Base-by-base conservation (phyloP, 352 stramenopile species). In the Phytophthora sp. region DNA sequence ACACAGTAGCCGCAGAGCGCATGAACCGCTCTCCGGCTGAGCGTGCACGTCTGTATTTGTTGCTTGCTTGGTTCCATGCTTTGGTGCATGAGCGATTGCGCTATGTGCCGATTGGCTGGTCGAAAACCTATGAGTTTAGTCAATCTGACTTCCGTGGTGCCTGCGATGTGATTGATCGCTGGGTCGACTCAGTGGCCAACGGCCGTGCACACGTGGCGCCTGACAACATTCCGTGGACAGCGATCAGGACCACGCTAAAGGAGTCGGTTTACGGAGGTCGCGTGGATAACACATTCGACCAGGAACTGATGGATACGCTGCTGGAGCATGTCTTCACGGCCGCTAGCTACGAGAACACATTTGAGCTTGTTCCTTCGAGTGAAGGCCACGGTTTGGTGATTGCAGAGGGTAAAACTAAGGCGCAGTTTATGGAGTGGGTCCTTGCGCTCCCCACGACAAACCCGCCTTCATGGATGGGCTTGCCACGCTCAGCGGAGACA, bases 51-150 rank as follows among this genome's bases (percentile, higher is more conserved):
- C 69, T 99, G 24, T 99, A 99, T 68, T 76, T 99, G 54, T 74
- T 99, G 20, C 78, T 99, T 26, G 89, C 96, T 31, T 99, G 97
- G 96, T 96, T 99, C 54, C 98, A 99, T 68, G 97, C 98, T 0
- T 85, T 99, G 10, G 91, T 99, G 31, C 93, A 99, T 69, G 98
- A 99, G 74, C 87, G 98, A 11, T 76, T 99, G 41, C 92, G 97
- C 8, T 99, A 99, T 74, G 93, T 97, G 12, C 97, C 98, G 20
- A 87, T 98, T 26, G 98, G 98, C 13, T 99, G 97, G 97, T 98
- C 92, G 17, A 98, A 99, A 64, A 84, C 80, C 13, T 99, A 99
- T 74, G 98, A 99, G 62, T 99, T 99, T 72, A 99, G 92, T 41
- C 97, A 99, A 73, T 97, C 97, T 5, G 98, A 99, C 79, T 97